Conservation (phyloP, 2,329 filamentous ascomycete genomes). For the Fusarium annulatum region DNA sequence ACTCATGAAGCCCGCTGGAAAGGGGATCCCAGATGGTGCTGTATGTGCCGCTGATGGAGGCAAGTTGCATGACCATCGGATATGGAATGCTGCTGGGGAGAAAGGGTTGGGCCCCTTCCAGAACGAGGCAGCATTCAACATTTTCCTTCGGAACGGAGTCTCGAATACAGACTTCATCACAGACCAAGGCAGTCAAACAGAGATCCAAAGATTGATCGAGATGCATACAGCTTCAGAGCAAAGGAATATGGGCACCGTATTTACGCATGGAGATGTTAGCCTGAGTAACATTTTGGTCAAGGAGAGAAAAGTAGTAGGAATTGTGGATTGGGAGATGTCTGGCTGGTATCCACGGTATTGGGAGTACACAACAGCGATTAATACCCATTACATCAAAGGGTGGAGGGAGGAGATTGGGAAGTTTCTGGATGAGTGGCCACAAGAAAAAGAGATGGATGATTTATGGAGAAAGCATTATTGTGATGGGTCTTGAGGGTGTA, state of each 20-base stretch:
- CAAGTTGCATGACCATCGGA: background rate
- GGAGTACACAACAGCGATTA: background rate
- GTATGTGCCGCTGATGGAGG: background rate
- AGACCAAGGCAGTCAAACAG: background rate
- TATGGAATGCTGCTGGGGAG: background rate
- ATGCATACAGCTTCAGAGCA: background rate
- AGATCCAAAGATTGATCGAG: background rate
- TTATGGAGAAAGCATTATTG: background rate
- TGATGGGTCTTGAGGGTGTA: background rate
- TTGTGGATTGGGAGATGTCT: background rate
- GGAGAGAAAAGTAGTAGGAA: background rate
- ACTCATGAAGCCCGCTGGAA: background rate
- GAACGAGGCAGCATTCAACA: background rate
- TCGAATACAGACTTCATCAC: background rate
- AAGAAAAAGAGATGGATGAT: background rate
- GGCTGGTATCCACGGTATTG: background rate
- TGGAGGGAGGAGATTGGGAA: background rate
- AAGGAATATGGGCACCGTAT: background rate
- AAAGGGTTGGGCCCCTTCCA: background rate
- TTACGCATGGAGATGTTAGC: background rate
- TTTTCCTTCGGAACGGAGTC: background rate
- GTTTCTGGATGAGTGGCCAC: background rate
- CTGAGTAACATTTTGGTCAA: background rate
- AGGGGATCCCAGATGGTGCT: background rate
- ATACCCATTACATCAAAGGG: background rate